Evolutionary conservation across 352 stramenopile species (phyloP), one percentile per base, ranked within the genome.

Genomic region (Albugo laibachii): DNA sequence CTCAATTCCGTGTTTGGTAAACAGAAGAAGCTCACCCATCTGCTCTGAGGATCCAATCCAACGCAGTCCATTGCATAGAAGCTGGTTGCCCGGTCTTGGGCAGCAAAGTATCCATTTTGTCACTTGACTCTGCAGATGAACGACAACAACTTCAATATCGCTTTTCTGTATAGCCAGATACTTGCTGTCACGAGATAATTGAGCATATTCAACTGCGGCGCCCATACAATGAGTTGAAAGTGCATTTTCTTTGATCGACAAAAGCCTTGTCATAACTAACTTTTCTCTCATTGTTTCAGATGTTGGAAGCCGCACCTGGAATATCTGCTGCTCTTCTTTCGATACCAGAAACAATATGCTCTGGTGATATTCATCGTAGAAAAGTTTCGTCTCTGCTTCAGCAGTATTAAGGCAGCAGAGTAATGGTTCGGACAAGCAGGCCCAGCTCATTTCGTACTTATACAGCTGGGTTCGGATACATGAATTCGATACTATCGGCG

Each of bases 121-220:
- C 42, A 67, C 54, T 2, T 62, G 39, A 10, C 71, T 74, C 18
- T 50, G 37, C 16, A 66, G 53, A 21, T 66, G 59, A 8, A 85
- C 16, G 44, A 91, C 58, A 42, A 87, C 69, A 34, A 91, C 71
- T 52, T 91, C 74, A 37, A 87, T 75, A 48, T 91, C 77, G 51
- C 70, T 87, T 45, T 65, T 78, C 53, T 91, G 77, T 37, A 91
- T 55, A 5, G 71, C 74, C 20, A 91, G 52, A 37, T 76, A 87
- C 44, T 81, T 60, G 0, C 50, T 47, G 44, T 85, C 72, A 1
- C 80, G 58, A 20, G 77, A 91, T 14, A 91, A 48, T 24, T 62
- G 57, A 48, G 72, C 48, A 15, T 69, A 48, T 42, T 62, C 45
- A 16, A 77, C 58, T 1, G 53, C 54, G 11, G 64, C 44, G 13